These are phyloP conservation scores for Erysimum pusillum DNA, from an alignment of 441 rosid genomes.

Conservation along the genomic window DNA sequence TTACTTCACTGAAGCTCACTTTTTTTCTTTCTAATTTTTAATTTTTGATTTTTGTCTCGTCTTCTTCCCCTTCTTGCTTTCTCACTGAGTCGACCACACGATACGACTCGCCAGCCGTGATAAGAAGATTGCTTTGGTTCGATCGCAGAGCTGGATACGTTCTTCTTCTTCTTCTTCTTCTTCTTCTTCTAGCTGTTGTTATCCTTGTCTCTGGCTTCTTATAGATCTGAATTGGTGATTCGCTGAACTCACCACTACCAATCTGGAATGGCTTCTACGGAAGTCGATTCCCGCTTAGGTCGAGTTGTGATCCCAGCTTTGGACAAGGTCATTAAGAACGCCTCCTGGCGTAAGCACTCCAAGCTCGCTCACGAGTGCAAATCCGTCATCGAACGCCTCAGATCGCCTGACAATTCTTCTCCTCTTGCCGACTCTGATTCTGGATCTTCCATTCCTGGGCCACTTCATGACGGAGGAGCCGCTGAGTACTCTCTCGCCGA, in stretches of 20 bases:
- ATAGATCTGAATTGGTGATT: conserved; percentile 52
- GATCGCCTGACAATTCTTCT: conserved; percentile 52
- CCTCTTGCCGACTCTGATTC: conserved; percentile 65
- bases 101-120: not conserved
- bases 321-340: conserved; percentile 91
- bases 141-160: not conserved
- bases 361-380: conserved; percentile 95
- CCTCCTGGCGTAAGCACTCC: conserved; percentile 98
- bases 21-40: not conserved
- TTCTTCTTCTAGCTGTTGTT: not conserved
- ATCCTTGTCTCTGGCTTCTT: not conserved
- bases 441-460: conserved; percentile 77
- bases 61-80: not conserved
- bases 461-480: conserved; percentile 83
- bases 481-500: conserved; percentile 76
- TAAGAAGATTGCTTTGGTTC: not conserved
- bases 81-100: conserved; percentile 14
- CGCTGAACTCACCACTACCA: conserved; percentile 43
- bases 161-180: not conserved
- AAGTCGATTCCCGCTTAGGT: conserved; percentile 97
- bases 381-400: conserved; percentile 77
- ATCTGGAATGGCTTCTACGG: conserved; percentile 99
- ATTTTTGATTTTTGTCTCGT: not conserved
- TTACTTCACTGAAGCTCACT: conserved; percentile 35
- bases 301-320: conserved; percentile 80